Percentiles rank a stretch among this genome's conserved stretches.
Evolutionary conservation across 176 grass and related monocot species (phyloP).

Genomic region (Aegilops umbellulata): DNA sequence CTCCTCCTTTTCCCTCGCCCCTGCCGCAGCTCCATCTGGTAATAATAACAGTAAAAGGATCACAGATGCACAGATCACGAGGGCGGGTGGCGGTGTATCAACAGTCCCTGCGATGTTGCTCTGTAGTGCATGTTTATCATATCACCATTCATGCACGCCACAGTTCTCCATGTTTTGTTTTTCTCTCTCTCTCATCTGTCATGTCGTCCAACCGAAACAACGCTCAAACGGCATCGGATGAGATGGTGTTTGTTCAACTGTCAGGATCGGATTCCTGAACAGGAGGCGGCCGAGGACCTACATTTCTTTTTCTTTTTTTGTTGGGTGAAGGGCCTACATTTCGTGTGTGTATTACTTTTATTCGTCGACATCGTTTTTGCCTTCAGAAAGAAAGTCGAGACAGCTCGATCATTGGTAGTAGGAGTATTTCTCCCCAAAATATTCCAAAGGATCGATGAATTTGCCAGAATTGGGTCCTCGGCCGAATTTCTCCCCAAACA

Average conservation of each 20-base stretch:
- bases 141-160: background rate
- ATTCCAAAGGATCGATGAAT: too few relatives aligned
- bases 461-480: too few relatives aligned
- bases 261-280: background rate
- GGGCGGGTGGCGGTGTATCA: background rate
- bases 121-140: too few relatives aligned
- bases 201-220: background rate
- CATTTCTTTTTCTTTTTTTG: too few relatives aligned
- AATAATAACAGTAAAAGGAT: background rate
- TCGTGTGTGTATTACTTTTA: too few relatives aligned
- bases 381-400: too few relatives aligned
- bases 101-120: background rate
- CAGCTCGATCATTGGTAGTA: too few relatives aligned
- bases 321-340: too few relatives aligned
- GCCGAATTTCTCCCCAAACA: too few relatives aligned
- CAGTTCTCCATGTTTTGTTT: background rate
- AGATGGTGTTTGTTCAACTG: background rate
- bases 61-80: constrained; percentile 25
- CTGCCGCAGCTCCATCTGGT: constrained; percentile 22
- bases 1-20: constrained; percentile 5
- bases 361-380: too few relatives aligned
- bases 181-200: background rate
- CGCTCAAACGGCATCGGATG: background rate
- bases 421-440: too few relatives aligned
- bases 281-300: background rate